Evolutionary conservation across 1,139 yeast species (phyloP).

Genomic region (Blastobotrys arbuscula): DNA sequence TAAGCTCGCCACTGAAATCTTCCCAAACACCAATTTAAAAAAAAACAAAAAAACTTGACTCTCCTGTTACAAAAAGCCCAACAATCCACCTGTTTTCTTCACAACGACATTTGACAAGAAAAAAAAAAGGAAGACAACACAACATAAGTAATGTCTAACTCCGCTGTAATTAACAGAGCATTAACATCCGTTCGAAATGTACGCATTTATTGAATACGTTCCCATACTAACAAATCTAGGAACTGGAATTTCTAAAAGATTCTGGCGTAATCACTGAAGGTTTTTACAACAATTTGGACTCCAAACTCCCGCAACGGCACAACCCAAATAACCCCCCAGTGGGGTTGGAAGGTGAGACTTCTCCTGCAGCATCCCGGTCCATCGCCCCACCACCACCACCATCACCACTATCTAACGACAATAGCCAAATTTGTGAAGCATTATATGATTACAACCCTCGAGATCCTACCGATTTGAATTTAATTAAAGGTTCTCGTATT

Average conservation of each 20-base stretch:
- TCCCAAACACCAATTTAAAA: too few species aligned
- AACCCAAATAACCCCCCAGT: constrained; percentile 50
- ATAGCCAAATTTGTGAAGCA: constrained; percentile 51
- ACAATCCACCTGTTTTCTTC: too few species aligned
- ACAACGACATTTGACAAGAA: too few species aligned
- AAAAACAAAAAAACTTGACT: too few species aligned
- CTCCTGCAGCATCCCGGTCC: constrained; percentile 6
- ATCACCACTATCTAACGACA: constrained; percentile 21
- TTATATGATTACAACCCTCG: constrained; percentile 64
- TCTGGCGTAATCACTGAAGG: constrained; percentile 65
- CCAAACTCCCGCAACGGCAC: constrained; percentile 56
- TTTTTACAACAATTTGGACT: constrained; percentile 48
- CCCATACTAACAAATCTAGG: constrained; percentile 31
- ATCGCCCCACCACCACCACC: constrained; percentile 9
- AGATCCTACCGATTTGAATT: constrained; percentile 65
- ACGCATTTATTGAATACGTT: constrained; percentile 20
- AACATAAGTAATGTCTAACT: constrained; percentile 35
- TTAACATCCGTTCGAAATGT: constrained; percentile 66
- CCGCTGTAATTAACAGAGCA: constrained; percentile 70
- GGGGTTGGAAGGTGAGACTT: constrained; percentile 14
- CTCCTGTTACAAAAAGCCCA: too few species aligned
- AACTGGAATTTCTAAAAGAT: constrained; percentile 73
- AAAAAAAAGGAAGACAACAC: too few species aligned
- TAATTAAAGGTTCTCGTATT: constrained; percentile 62
- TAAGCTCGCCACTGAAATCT: too few species aligned